Evolutionary conservation across 805 yeast genomes (phyloP).

Genomic region (Candida caryicola): DNA sequence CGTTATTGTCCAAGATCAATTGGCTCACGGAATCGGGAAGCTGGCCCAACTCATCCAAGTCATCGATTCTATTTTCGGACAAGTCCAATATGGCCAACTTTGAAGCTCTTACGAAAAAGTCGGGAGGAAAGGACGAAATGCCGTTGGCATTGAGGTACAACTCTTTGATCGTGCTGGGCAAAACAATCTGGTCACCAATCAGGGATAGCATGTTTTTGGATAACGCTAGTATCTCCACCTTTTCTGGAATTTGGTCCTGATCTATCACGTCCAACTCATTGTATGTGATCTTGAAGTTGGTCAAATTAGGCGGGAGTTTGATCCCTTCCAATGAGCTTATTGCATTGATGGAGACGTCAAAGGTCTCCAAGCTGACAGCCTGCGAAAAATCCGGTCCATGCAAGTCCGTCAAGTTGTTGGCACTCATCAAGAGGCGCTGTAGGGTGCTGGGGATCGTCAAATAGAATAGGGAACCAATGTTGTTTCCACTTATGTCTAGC

Average conservation of each 20-base stretch:
- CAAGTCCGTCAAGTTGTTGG: conserved; percentile 14
- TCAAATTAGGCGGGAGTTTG: conserved; percentile 11
- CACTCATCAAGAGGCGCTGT: conserved; percentile 11
- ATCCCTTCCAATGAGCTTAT: conserved; percentile 9
- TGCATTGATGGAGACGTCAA: conserved; percentile 16
- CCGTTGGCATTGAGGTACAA: conserved; percentile 14
- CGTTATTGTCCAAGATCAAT: conserved; percentile 18
- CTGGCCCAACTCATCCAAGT: conserved; percentile 21
- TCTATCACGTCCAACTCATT: conserved; percentile 9
- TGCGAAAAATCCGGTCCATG: conserved; percentile 11
- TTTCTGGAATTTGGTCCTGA: conserved; percentile 10
- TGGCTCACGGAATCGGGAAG: conserved; percentile 15
- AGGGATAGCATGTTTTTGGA: conserved; percentile 12
- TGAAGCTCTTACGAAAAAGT: conserved; percentile 12
- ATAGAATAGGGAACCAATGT: conserved; percentile 11
- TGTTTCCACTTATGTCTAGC: conserved; percentile 16
- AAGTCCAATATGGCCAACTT: conserved; percentile 12
- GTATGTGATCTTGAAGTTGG: conserved; percentile 12
- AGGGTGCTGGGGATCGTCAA: conserved; percentile 13
- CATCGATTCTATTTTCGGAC: conserved; percentile 19
- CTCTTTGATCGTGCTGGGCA: conserved; percentile 14
- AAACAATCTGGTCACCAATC: conserved; percentile 8
- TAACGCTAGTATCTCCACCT: conserved; percentile 14
- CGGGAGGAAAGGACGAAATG: conserved; percentile 12
- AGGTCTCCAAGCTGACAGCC: conserved; percentile 4